Percentiles rank a stretch among this genome's conserved stretches.
Evolutionary conservation across 257 asterid species (phyloP).

Genomic region (Plantago ovata): DNA sequence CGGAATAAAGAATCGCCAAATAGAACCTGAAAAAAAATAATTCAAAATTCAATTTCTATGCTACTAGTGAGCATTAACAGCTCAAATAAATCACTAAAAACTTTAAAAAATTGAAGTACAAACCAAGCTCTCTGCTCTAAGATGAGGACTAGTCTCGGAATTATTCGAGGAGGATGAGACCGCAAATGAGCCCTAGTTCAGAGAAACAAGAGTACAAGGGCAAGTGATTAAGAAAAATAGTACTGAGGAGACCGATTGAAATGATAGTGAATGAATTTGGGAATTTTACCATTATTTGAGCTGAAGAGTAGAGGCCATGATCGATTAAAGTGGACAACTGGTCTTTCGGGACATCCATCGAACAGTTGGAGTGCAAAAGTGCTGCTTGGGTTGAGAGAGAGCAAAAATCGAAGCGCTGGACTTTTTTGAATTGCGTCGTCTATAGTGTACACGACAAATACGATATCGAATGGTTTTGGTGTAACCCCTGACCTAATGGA

Average conservation of each 20-base stretch:
- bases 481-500: too few relatives aligned
- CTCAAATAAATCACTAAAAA: conserved; percentile 5
- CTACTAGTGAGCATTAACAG: background rate
- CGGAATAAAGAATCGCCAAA: conserved; percentile 75
- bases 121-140: conserved; percentile 89
- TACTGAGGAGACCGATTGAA: background rate
- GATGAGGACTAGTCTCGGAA: conserved; percentile 70
- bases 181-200: conserved; percentile 77
- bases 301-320: conserved; percentile 78
- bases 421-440: background rate
- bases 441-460: too few relatives aligned
- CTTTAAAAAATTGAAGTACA: conserved; percentile 3
- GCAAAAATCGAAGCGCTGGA: conserved; percentile 20
- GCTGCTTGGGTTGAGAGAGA: conserved; percentile 13
- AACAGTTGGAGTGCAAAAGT: conserved; percentile 26
- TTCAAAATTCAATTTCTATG: conserved; percentile 14
- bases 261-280: background rate
- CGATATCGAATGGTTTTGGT: too few relatives aligned
- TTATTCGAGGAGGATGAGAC: conserved; percentile 67
- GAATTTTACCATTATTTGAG: conserved; percentile 66
- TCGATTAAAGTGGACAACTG: conserved; percentile 67
- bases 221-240: background rate
- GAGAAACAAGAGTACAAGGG: conserved; percentile 15
- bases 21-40: conserved; percentile 51
- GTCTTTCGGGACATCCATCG: conserved; percentile 85